Evolutionary conservation across 192 early-diverging fungal genomes (phyloP).

Genomic region (Backusella luteola): DNA sequence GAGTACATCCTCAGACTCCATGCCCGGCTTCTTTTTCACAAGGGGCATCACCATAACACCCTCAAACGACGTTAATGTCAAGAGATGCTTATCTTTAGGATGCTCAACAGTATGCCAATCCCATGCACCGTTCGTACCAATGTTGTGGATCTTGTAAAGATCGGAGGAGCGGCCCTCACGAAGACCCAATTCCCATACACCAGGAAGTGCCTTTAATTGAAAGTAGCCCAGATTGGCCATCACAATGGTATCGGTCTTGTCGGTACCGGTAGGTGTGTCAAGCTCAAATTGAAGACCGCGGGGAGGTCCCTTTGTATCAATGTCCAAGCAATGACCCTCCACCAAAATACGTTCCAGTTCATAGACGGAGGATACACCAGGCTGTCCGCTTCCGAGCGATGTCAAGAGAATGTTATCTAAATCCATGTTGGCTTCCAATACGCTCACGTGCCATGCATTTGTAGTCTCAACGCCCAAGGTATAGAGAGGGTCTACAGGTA

Average conservation of each 20-base stretch:
- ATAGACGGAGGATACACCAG: conserved; percentile 73
- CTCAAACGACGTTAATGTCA: conserved; percentile 55
- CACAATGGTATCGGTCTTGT: conserved; percentile 87
- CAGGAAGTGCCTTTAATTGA: conserved; percentile 92
- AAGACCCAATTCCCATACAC: conserved; percentile 80
- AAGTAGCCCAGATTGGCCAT: conserved; percentile 99
- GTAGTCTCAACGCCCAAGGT: conserved; percentile 90
- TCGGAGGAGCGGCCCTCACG: conserved; percentile 81
- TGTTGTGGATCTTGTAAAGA: conserved; percentile 71
- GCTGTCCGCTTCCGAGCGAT: conserved; percentile 27
- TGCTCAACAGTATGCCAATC: not conserved
- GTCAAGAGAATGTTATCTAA: conserved; percentile 88
- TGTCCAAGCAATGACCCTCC: conserved; percentile 87
- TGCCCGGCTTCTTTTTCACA: conserved; percentile 78
- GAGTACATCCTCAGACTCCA: conserved; percentile 74
- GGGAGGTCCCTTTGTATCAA: conserved; percentile 66
- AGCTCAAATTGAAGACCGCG: conserved; percentile 90
- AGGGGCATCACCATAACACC: conserved; percentile 81
- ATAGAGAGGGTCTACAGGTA: conserved; percentile 79
- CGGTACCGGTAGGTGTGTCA: conserved; percentile 60
- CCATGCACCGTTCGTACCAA: conserved; percentile 48
- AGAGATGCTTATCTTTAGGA: not conserved
- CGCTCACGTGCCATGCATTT: conserved; percentile 86
- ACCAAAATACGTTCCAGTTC: conserved; percentile 82
- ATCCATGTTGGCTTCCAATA: conserved; percentile 79